Conservation (phyloP, 257 asterid species). For the Dorcoceras hygrometricum region DNA sequence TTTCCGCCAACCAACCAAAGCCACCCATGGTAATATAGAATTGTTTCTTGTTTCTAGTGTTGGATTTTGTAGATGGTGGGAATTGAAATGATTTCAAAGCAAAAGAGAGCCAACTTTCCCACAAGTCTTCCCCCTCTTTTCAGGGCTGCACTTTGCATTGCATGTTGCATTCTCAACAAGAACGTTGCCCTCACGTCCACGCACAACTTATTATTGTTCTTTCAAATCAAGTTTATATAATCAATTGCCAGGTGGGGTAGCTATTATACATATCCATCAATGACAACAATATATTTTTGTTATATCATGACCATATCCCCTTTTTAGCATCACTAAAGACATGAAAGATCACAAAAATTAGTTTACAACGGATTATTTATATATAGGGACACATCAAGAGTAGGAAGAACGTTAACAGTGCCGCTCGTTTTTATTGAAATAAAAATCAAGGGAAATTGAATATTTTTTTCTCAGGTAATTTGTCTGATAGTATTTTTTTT, state of each 20-base stretch:
- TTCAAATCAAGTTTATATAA: background rate
- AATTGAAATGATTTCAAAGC: conserved; percentile 34
- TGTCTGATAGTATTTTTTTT: too few relatives aligned
- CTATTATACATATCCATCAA: background rate
- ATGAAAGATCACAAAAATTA: too few relatives aligned
- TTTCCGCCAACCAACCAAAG: background rate
- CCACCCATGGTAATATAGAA: background rate
- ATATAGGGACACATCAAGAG: too few relatives aligned
- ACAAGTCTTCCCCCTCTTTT: conserved; percentile 26
- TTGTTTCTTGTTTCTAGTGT: background rate
- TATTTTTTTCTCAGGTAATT: too few relatives aligned
- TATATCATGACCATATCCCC: too few relatives aligned
- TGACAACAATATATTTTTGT: too few relatives aligned
- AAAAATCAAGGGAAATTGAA: too few relatives aligned
- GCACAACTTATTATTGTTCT: conserved; percentile 10
- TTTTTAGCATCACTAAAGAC: too few relatives aligned
- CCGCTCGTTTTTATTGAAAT: too few relatives aligned
- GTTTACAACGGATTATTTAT: too few relatives aligned
- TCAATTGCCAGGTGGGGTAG: background rate
- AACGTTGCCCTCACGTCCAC: conserved; percentile 27
- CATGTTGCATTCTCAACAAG: conserved; percentile 40
- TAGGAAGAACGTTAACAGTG: too few relatives aligned
- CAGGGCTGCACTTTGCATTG: conserved; percentile 35
- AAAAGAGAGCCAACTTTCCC: conserved; percentile 46
- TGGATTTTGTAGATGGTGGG: conserved; percentile 23